Evolutionary conservation across 208 protist genomes (phyloP).

Genomic region (Trypanosoma congolense): DNA sequence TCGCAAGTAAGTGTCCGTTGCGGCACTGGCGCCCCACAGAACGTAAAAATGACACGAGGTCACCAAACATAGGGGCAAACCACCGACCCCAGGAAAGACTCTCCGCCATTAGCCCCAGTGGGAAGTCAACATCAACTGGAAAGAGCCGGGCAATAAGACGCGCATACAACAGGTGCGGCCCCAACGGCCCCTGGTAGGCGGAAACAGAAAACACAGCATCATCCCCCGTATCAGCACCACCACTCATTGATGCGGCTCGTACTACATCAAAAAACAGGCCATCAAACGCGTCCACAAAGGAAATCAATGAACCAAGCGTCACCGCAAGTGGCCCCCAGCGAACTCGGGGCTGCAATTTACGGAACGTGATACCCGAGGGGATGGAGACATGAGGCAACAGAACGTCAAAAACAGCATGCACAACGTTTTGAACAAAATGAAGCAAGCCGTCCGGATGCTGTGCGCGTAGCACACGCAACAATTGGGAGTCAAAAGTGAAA

Average conservation of each 20-base stretch:
- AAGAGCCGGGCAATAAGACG: constrained; percentile 27
- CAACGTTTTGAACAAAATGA: constrained; percentile 20
- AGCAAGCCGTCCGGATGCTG: constrained; percentile 10
- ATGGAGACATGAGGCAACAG: constrained; percentile 19
- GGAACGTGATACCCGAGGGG: constrained; percentile 18
- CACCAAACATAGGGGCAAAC: constrained; percentile 32
- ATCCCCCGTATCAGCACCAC: background rate
- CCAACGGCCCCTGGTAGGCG: constrained; percentile 20
- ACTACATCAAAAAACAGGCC: constrained; percentile 35
- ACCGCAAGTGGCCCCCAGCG: constrained; percentile 20
- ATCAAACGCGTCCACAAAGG: constrained; percentile 29
- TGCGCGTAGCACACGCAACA: constrained; percentile 14
- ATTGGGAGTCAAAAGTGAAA: constrained; percentile 20
- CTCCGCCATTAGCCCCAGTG: constrained; percentile 28
- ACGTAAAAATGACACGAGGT: constrained; percentile 24
- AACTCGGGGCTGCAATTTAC: constrained; percentile 15
- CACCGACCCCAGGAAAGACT: constrained; percentile 24
- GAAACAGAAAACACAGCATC: constrained; percentile 13
- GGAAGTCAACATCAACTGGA: constrained; percentile 20
- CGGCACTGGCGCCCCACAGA: constrained; percentile 23
- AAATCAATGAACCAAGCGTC: constrained; percentile 22
- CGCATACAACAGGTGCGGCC: constrained; percentile 27
- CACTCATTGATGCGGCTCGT: background rate
- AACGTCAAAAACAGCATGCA: constrained; percentile 28
- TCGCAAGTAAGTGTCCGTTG: constrained; percentile 14